Evolutionary conservation across 768 basidiomycete species (phyloP), one percentile per base, ranked within the genome.

Genomic region (Termitomyces sp.): DNA sequence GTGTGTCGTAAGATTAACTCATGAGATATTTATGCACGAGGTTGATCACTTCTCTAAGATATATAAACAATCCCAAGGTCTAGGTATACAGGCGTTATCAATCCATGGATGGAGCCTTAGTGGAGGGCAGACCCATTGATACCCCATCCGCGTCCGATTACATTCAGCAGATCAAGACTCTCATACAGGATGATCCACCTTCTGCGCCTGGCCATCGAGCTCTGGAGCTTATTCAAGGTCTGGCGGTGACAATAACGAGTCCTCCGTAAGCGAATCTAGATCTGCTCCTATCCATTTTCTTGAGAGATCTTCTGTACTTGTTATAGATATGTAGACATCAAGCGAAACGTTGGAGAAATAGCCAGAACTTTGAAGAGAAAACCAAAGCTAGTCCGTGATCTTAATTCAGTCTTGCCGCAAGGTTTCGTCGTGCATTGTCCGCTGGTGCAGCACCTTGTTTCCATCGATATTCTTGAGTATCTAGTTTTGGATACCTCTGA

Each of bases 321-420:
- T 28, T 16, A 3, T 35, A 57, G 55, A 16, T 33, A 28, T 50
- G 35, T 26, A 12, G 28, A 48, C n/a, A 14, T 61, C 14, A 48
- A 16, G n/a, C 35, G 55, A 47, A 36, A 52, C 16, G 50, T 53
- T 14, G 16, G 33, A 30, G 26, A 56, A 20, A 38, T 61, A 40
- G 36, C 60, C 18, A 36, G 32, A 2, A 18, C 14, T n/a, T 53
- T 61, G 35, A 61, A 51, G 52, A 30, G 13, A 48, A 23, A 12
- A 3, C 62, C 59, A 26, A 63, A 43, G 36, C 53, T 64, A 30
- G 12, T 61, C 30, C 57, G 56, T 3, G 57, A 60, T 46, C 49
- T 64, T n/a, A 64, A 64, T 41, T 40, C 60, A 36, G 43, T 61
- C 36, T 41, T 64, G 30, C 56, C 56, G 13, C n/a, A 9, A 13